phyloP scores from a whole-genome alignment of 108 stramenopile species.

The Pseudonitzschia pungens region DNA sequence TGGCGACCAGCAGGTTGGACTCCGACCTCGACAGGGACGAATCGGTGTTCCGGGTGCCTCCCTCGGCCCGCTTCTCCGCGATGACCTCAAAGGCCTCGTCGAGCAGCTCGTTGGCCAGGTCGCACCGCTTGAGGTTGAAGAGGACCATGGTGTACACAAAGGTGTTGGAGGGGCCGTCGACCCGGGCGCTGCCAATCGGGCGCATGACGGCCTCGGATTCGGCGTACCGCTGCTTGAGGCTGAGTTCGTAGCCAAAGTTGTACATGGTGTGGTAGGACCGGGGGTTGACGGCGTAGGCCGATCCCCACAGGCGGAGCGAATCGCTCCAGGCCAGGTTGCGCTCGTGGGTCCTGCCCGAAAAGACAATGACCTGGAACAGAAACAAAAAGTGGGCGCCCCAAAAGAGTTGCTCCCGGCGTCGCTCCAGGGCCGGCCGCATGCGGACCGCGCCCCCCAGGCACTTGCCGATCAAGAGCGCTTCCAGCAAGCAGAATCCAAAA shows the following conservation, averaged over 20 bases:
- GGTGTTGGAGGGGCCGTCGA: constrained; percentile 48
- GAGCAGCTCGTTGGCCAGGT: constrained; percentile 33
- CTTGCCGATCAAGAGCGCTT: constrained; percentile 32
- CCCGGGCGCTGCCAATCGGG: constrained; percentile 46
- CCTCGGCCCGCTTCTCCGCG: constrained; percentile 36
- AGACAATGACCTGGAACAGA: constrained; percentile 40
- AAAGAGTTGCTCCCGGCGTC: constrained; percentile 16
- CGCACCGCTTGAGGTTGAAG: constrained; percentile 44
- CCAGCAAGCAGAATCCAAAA: constrained; percentile 52
- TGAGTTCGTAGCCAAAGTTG: constrained; percentile 62
- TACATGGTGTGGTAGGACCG: constrained; percentile 51
- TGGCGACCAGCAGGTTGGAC: constrained; percentile 52
- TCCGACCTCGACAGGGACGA: constrained; percentile 26
- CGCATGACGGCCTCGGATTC: constrained; percentile 52
- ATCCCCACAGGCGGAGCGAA: constrained; percentile 40
- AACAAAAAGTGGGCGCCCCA: constrained; percentile 35
- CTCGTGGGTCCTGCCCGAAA: constrained; percentile 39
- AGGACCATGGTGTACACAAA: constrained; percentile 64
- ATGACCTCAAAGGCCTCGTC: constrained; percentile 49
- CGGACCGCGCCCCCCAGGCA: constrained; percentile 17
- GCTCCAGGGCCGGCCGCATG: constrained; percentile 22
- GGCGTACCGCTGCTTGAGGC: constrained; percentile 42
- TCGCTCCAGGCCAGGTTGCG: constrained; percentile 54
- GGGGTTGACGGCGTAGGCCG: constrained; percentile 50
- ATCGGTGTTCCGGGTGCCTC: constrained; percentile 41